phyloP scores from a whole-genome alignment of 352 stramenopile genomes.

The Pythium vanterpoolii region DNA sequence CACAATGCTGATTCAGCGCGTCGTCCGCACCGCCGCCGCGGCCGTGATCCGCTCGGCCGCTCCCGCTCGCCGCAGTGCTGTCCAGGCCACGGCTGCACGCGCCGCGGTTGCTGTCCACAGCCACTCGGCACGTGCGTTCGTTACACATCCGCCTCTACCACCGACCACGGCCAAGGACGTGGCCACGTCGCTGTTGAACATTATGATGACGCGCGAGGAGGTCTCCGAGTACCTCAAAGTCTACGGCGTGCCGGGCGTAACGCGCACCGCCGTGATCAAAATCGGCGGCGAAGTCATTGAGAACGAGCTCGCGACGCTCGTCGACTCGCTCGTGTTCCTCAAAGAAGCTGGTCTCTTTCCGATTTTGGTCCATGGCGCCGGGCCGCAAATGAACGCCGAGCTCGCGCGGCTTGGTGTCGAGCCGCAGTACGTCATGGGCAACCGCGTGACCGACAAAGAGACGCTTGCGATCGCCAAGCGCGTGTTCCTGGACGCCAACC shows the following conservation, averaged over 20 bases:
- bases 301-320: conserved; percentile 82
- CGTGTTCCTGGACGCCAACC: conserved; percentile 84
- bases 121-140: not conserved
- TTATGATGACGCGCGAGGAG: conserved; percentile 52
- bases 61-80: not conserved
- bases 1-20: conserved; percentile 22
- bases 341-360: conserved; percentile 80
- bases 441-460: conserved; percentile 83
- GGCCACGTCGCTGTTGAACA: conserved; percentile 49
- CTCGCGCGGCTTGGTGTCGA: conserved; percentile 76
- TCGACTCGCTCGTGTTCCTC: conserved; percentile 82
- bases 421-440: conserved; percentile 84
- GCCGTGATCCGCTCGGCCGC: not conserved
- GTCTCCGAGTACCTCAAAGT: conserved; percentile 68
- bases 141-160: conserved; percentile 21
- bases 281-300: conserved; percentile 88
- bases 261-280: conserved; percentile 86
- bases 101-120: not conserved
- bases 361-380: conserved; percentile 86
- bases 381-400: conserved; percentile 89
- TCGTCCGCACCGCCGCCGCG: conserved; percentile 16
- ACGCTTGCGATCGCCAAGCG: conserved; percentile 84
- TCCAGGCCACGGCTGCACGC: not conserved
- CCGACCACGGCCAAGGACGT: conserved; percentile 47
- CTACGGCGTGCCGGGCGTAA: conserved; percentile 68